phyloP scores from a whole-genome alignment of 345 rosid species.

The Lepidium aucheri region DNA sequence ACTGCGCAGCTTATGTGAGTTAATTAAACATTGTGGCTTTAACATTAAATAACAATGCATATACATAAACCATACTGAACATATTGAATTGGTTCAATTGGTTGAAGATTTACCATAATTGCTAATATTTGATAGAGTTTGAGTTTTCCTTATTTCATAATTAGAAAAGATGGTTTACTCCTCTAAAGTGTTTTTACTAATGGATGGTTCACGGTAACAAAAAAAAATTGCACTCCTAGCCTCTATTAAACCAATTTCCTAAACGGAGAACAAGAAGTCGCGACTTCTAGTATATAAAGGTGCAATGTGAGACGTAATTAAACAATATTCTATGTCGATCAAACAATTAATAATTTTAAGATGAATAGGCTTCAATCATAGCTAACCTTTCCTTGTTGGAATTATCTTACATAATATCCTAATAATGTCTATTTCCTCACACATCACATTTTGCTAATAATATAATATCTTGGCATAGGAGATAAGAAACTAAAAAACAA shows the following conservation, averaged over 20 bases:
- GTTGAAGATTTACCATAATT: no score
- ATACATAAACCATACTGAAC: no score
- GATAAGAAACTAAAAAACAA: neutral
- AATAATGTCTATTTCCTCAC: slow-evolving; percentile 7
- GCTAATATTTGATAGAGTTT: no score
- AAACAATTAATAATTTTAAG: neutral
- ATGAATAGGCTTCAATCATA: slow-evolving; percentile 22
- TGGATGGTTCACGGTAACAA: no score
- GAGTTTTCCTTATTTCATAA: no score
- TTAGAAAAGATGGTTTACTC: no score
- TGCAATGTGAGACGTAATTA: neutral
- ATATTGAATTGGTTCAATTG: no score
- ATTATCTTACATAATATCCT: neutral
- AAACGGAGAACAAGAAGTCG: neutral
- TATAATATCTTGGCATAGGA: slow-evolving; percentile 10
- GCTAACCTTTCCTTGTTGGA: slow-evolving; percentile 13
- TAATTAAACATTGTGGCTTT: no score
- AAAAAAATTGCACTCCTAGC: no score
- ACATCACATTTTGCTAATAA: slow-evolving; percentile 2
- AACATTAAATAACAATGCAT: no score
- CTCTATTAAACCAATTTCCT: neutral
- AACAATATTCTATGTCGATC: neutral
- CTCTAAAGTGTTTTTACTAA: no score
- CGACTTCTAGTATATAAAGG: neutral
- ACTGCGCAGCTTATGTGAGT: no score